phyloP scores from a whole-genome alignment of 2,329 filamentous ascomycete genomes.

The Chaetomiaceae sp. region DNA sequence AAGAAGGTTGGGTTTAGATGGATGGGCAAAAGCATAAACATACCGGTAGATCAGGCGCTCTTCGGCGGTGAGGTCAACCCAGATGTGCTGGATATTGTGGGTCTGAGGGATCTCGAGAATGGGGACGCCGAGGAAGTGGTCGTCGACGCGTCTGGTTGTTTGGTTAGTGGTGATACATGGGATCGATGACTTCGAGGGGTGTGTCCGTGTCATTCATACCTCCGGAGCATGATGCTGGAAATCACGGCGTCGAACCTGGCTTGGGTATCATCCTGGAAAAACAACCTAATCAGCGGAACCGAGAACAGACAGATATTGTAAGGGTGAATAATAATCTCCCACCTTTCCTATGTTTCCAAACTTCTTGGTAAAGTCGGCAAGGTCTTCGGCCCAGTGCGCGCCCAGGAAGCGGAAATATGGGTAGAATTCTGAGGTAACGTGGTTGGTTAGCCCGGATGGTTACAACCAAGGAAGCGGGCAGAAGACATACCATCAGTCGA shows the following conservation, averaged over 20 bases:
- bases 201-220: background rate
- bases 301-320: background rate
- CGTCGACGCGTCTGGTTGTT: slow-evolving; percentile 1
- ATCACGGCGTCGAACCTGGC: background rate
- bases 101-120: slow-evolving; percentile 10
- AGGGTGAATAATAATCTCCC: background rate
- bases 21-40: background rate
- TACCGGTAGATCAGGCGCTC: slow-evolving; percentile 12
- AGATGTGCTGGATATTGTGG: background rate
- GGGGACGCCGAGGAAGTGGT: slow-evolving; percentile 2
- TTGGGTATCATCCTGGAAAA: background rate
- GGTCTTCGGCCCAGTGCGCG: background rate
- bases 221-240: slow-evolving; percentile 4
- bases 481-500: background rate
- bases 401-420: slow-evolving; percentile 12
- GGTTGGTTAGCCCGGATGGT: background rate
- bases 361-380: background rate
- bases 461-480: no score
- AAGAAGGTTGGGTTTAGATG: background rate
- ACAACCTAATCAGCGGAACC: background rate
- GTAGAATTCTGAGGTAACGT: background rate
- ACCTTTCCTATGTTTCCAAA: slow-evolving; percentile 2
- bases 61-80: slow-evolving; percentile 1
- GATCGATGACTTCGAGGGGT: no score
- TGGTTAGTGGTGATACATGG: background rate